phyloP scores from a whole-genome alignment of 73 alveolate genomes.

The Uronychia setigera region DNA sequence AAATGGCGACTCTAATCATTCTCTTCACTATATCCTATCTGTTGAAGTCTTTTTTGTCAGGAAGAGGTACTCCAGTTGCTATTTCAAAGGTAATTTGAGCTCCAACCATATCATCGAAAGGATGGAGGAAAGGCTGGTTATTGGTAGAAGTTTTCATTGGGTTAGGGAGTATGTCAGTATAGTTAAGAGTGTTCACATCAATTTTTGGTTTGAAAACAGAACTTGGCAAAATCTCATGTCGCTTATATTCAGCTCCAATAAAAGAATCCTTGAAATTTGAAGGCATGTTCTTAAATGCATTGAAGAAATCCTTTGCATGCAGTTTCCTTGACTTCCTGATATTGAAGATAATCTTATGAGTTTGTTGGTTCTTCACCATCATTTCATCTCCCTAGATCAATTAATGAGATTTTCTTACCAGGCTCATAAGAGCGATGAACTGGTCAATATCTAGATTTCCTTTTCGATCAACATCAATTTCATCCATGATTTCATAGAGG shows the following conservation, averaged over 20 bases:
- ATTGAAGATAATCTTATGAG: constrained; percentile 33
- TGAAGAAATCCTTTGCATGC: constrained; percentile 41
- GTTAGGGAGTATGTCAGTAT: constrained; percentile 50
- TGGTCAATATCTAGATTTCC: constrained; percentile 66
- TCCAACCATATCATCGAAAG: constrained; percentile 10
- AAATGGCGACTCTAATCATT: constrained; percentile 37
- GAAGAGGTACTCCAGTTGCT: constrained; percentile 56
- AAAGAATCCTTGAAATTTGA: constrained; percentile 55
- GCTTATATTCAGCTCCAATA: constrained; percentile 39
- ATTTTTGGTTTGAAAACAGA: constrained; percentile 54
- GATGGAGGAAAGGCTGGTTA: background rate
- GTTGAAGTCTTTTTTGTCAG: constrained; percentile 25
- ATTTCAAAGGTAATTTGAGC: constrained; percentile 33
- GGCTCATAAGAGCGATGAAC: constrained; percentile 67
- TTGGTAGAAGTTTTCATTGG: background rate
- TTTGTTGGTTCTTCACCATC: constrained; percentile 19
- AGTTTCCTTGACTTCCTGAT: constrained; percentile 46
- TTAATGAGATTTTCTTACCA: background rate
- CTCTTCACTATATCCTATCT: constrained; percentile 28
- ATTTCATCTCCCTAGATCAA: constrained; percentile 18
- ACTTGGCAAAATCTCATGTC: constrained; percentile 49
- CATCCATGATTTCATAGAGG: constrained; percentile 55
- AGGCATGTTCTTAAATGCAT: constrained; percentile 53
- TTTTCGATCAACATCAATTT: constrained; percentile 63
- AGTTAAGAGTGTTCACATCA: constrained; percentile 46